Conservation (phyloP, 2,329 filamentous ascomycete genomes). For the Ascochyta koolunga region DNA sequence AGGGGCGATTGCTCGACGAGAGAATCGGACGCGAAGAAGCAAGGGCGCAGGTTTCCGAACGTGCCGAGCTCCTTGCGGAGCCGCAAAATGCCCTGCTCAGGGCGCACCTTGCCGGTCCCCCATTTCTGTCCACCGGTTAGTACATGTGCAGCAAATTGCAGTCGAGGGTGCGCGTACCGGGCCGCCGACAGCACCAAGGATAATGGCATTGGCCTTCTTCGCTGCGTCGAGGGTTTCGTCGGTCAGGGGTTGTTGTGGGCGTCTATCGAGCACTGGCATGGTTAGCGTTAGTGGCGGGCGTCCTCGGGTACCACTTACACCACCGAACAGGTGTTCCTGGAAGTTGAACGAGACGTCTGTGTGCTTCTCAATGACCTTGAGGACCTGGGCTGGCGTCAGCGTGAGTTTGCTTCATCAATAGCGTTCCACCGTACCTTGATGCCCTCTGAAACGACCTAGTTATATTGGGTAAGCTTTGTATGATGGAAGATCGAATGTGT, state of each 20-base stretch:
- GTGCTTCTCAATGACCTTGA: constrained; percentile 78
- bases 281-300: constrained; percentile 7
- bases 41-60: constrained; percentile 94
- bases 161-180: constrained; percentile 60
- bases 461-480: constrained; percentile 25
- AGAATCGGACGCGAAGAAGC: constrained; percentile 87
- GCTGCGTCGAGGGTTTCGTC: constrained; percentile 82
- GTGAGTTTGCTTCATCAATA: background rate
- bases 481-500: constrained; percentile 1
- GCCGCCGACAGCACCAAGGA: constrained; percentile 94
- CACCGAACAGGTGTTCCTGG: constrained; percentile 86
- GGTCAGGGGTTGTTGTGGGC: constrained; percentile 78
- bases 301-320: constrained; percentile 66
- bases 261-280: constrained; percentile 80
- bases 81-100: constrained; percentile 87
- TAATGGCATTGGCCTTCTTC: constrained; percentile 84
- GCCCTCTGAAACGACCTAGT: constrained; percentile 79
- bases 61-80: constrained; percentile 93
- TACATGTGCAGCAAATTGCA: background rate
- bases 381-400: constrained; percentile 60
- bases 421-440: constrained; percentile 68
- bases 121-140: constrained; percentile 67
- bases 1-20: constrained; percentile 86
- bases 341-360: constrained; percentile 83
- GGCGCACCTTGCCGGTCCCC: constrained; percentile 85